Percentiles rank a stretch among this genome's conserved stretches.
phyloP scores from a whole-genome alignment of 345 rosid species.

The Camelina sativa region DNA sequence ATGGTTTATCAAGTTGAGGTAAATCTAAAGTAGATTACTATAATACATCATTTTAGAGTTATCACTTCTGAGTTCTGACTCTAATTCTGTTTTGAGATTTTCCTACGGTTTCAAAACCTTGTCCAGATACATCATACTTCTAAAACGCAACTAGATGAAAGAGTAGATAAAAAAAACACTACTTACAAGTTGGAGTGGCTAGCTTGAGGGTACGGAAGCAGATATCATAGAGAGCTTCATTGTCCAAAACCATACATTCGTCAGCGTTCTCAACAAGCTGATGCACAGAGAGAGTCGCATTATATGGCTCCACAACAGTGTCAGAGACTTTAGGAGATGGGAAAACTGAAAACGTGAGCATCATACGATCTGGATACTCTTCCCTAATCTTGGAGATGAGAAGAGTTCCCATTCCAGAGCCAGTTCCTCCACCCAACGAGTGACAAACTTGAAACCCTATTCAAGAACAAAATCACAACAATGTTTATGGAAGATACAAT shows the following conservation, averaged over 20 bases:
- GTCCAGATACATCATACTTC: neutral
- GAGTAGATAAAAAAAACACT: neutral
- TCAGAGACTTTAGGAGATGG: conserved; percentile 82
- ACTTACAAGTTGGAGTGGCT: conserved; percentile 67
- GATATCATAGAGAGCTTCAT: conserved; percentile 69
- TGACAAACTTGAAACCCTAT: conserved; percentile 72
- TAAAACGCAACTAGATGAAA: neutral
- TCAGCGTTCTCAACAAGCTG: conserved; percentile 74
- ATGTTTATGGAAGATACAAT: neutral
- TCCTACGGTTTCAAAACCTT: too few relatives aligned
- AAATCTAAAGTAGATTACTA: neutral
- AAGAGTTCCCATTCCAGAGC: conserved; percentile 72
- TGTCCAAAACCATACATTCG: conserved; percentile 71
- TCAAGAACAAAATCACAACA: neutral
- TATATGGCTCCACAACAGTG: conserved; percentile 73
- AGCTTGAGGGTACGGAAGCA: conserved; percentile 73
- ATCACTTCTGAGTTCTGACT: neutral
- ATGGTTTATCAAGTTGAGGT: neutral
- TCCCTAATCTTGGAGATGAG: conserved; percentile 70
- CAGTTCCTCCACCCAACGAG: conserved; percentile 71
- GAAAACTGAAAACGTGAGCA: conserved; percentile 74
- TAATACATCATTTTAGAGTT: neutral
- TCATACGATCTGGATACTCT: conserved; percentile 77
- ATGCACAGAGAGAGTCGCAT: conserved; percentile 67
- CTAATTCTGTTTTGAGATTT: neutral